phyloP scores from a whole-genome alignment of 495 filamentous ascomycete genomes.

The Podospora conica region DNA sequence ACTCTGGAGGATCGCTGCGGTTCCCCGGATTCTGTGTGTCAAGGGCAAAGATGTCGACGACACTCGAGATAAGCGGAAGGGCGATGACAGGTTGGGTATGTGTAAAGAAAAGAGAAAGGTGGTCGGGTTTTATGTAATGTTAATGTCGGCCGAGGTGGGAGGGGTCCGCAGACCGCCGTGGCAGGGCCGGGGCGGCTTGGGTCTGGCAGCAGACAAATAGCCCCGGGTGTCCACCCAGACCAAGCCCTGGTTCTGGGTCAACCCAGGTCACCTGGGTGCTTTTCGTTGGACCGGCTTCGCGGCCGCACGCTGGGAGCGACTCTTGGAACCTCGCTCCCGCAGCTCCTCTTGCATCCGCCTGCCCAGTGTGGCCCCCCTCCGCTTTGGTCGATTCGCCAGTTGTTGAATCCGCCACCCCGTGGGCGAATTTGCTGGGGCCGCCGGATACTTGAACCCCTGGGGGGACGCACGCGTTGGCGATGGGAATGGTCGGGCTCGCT shows the following conservation, averaged over 20 bases:
- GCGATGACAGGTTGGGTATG: constrained; percentile 40
- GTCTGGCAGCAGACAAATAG: constrained; percentile 23
- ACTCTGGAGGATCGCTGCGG: constrained; percentile 19
- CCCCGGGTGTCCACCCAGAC: constrained; percentile 21
- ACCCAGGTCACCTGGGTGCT: constrained; percentile 23
- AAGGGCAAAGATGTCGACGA: constrained; percentile 33
- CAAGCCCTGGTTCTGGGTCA: constrained; percentile 17
- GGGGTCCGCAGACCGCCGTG: constrained; percentile 27
- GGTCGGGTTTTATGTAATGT: constrained; percentile 52
- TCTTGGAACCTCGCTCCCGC: not conserved
- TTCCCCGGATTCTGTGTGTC: constrained; percentile 33
- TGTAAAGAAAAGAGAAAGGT: constrained; percentile 43
- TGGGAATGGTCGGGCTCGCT: not conserved
- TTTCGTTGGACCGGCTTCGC: constrained; percentile 14
- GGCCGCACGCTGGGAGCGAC: constrained; percentile 9
- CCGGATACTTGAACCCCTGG: constrained; percentile 13
- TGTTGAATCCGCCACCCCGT: not conserved
- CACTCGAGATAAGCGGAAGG: constrained; percentile 39
- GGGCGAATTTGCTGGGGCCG: not conserved
- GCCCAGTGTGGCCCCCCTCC: not conserved
- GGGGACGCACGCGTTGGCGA: not conserved
- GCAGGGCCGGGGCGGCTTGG: constrained; percentile 13
- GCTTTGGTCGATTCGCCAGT: not conserved
- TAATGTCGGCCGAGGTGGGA: constrained; percentile 35
- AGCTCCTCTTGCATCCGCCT: not conserved